These are phyloP conservation scores for Colletotrichum lindemuthianum DNA, from an alignment of 2,329 filamentous ascomycete genomes.

Conservation along the genomic window DNA sequence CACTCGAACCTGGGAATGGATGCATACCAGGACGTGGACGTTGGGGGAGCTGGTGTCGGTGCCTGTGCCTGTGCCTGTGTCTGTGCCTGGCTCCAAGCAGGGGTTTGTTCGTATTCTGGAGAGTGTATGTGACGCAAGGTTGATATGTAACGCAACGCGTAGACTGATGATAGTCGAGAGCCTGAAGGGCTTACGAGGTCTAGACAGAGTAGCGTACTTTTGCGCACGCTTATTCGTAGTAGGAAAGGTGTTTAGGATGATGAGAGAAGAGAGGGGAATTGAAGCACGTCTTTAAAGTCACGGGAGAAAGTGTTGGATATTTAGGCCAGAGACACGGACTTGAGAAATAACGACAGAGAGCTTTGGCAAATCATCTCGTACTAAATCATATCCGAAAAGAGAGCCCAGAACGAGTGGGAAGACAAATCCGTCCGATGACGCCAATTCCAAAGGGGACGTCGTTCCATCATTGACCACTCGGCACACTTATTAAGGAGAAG, in stretches of 20 bases:
- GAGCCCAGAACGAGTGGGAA: conserved; percentile 13
- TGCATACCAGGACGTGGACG: conserved; percentile 21
- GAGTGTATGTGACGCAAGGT: conserved; percentile 10
- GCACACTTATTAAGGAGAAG: conserved; percentile 38
- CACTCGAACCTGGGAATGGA: conserved; percentile 28
- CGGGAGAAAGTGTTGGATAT: conserved; percentile 33
- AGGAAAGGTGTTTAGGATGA: conserved; percentile 18
- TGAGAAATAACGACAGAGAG: conserved; percentile 1
- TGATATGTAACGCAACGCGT: conserved; percentile 24
- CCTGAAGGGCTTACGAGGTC: not conserved
- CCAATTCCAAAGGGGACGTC: conserved; percentile 21
- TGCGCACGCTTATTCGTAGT: conserved; percentile 1
- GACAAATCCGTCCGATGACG: conserved; percentile 28
- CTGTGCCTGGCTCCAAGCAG: conserved; percentile 8
- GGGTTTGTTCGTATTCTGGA: conserved; percentile 8
- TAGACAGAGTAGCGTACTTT: conserved; percentile 2
- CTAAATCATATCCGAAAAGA: not conserved
- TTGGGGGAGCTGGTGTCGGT: not conserved
- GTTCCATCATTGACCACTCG: conserved; percentile 35
- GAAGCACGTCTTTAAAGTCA: not conserved
- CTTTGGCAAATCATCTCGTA: conserved; percentile 28
- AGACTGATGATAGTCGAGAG: not conserved
- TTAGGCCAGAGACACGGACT: conserved; percentile 32
- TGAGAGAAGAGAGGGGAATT: conserved; percentile 27
- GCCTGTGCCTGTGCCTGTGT: conserved; percentile 8